Conservation (phyloP, 805 yeast genomes). For the Ogataea naganishii region DNA sequence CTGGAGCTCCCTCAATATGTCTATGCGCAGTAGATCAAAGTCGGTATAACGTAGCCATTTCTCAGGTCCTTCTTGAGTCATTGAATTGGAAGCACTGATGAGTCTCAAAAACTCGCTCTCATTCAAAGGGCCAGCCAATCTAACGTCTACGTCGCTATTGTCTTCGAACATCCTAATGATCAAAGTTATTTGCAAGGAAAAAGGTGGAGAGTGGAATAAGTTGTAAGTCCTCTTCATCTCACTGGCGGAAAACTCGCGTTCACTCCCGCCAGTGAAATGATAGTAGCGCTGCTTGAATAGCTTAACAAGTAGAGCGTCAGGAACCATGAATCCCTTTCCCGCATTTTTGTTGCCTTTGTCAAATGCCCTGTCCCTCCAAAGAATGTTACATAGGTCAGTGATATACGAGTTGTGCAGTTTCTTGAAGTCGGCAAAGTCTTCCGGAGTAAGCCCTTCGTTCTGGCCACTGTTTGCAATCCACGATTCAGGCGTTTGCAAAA, state of each 20-base stretch:
- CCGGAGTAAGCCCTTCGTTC: constrained; percentile 6
- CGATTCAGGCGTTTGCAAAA: constrained; percentile 9
- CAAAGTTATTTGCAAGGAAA: constrained; percentile 33
- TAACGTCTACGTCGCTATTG: constrained; percentile 16
- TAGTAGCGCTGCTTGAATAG: constrained; percentile 19
- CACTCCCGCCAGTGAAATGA: constrained; percentile 17
- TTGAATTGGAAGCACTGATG: constrained; percentile 10
- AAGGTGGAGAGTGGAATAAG: constrained; percentile 43
- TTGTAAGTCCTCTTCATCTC: constrained; percentile 21
- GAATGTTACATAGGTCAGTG: constrained; percentile 44
- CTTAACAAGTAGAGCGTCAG: constrained; percentile 22
- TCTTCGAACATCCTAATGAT: constrained; percentile 42
- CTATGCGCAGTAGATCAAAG: constrained; percentile 37
- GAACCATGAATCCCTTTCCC: constrained; percentile 31
- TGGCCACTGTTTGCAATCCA: constrained; percentile 7
- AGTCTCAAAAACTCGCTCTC: constrained; percentile 29
- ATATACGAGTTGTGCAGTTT: constrained; percentile 39
- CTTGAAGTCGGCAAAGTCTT: constrained; percentile 16
- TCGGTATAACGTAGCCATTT: constrained; percentile 28
- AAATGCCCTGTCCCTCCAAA: constrained; percentile 51
- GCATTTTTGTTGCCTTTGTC: constrained; percentile 23
- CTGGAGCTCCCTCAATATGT: constrained; percentile 32
- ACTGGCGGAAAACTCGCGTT: constrained; percentile 22
- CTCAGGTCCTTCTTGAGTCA: constrained; percentile 8
- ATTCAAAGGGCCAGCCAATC: constrained; percentile 49